Conservation (phyloP, 2,329 filamentous ascomycete genomes). For the Ophiostoma pallidulum region DNA sequence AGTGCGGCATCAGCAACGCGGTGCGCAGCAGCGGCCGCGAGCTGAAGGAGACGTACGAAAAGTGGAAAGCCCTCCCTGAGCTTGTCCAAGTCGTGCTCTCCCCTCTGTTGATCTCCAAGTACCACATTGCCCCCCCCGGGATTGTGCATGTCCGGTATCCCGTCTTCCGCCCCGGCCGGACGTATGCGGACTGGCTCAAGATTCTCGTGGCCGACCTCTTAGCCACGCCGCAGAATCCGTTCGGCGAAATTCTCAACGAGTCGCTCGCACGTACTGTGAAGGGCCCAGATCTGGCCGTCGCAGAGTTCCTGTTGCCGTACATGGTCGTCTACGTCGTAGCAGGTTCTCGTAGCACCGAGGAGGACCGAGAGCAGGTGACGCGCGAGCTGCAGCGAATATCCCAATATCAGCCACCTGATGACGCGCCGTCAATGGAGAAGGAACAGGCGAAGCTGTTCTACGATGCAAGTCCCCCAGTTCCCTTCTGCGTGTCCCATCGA, state of each 20-base stretch:
- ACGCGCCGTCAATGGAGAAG: conserved; percentile 49
- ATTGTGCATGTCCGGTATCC: conserved; percentile 59
- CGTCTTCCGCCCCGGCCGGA: conserved; percentile 58
- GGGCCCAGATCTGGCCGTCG: conserved; percentile 75
- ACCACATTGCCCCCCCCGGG: conserved; percentile 57
- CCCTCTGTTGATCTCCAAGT: conserved; percentile 80
- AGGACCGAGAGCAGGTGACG: conserved; percentile 56
- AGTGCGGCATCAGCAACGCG: conserved; percentile 60
- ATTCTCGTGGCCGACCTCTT: conserved; percentile 74
- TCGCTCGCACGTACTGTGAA: conserved; percentile 74
- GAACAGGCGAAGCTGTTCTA: conserved; percentile 79
- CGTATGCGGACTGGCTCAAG: conserved; percentile 74
- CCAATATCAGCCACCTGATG: conserved; percentile 43
- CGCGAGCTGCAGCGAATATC: conserved; percentile 67
- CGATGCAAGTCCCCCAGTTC: conserved; percentile 55
- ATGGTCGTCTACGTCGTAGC: conserved; percentile 74
- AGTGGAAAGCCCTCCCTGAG: conserved; percentile 72
- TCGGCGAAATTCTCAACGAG: conserved; percentile 68
- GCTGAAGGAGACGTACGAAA: conserved; percentile 52
- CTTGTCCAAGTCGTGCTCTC: conserved; percentile 70
- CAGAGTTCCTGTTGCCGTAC: conserved; percentile 83
- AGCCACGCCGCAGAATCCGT: conserved; percentile 63
- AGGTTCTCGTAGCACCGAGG: conserved; percentile 39
- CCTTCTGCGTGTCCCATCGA: background rate
- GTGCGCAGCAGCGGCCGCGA: conserved; percentile 26